These are phyloP conservation scores for Thalassiosira livingstoniorum DNA, from an alignment of 352 stramenopile species.

Conservation along the genomic window DNA sequence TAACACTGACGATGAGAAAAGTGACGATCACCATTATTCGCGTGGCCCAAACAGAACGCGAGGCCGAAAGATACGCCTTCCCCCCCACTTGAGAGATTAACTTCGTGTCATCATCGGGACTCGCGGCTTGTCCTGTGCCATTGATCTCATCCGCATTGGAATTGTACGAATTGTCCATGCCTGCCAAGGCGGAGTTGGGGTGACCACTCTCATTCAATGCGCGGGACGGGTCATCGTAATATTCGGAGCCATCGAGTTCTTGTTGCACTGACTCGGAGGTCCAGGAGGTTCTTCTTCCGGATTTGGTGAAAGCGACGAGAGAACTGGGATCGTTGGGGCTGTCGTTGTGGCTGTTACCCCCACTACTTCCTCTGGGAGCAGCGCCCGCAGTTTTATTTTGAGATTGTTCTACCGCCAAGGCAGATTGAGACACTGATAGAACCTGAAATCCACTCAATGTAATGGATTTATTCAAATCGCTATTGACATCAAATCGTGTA, in stretches of 20 bases:
- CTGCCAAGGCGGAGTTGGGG: neutral
- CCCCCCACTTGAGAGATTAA: constrained; percentile 27
- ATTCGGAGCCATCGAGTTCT: neutral
- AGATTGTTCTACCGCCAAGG: neutral
- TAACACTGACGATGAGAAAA: constrained; percentile 34
- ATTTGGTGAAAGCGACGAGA: too few relatives aligned
- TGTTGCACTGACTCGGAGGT: neutral
- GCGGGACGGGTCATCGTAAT: neutral
- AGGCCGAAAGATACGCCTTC: constrained; percentile 33
- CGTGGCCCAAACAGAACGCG: constrained; percentile 32
- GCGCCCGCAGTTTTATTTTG: neutral
- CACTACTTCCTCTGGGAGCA: neutral
- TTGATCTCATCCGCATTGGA: neutral
- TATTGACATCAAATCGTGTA: neutral
- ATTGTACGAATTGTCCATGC: neutral
- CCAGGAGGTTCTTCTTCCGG: neutral
- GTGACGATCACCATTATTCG: constrained; percentile 43
- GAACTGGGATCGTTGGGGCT: too few relatives aligned
- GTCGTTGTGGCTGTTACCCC: too few relatives aligned
- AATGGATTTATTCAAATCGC: neutral
- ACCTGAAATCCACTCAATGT: constrained; percentile 24
- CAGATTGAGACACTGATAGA: constrained; percentile 6
- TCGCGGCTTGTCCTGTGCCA: neutral
- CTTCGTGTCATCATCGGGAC: constrained; percentile 10
- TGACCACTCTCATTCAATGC: too few relatives aligned